A percentile compares a stretch with the other conserved stretches of the same genome.
phyloP scores from a whole-genome alignment of 345 rosid species.

The Brassica rapa region DNA sequence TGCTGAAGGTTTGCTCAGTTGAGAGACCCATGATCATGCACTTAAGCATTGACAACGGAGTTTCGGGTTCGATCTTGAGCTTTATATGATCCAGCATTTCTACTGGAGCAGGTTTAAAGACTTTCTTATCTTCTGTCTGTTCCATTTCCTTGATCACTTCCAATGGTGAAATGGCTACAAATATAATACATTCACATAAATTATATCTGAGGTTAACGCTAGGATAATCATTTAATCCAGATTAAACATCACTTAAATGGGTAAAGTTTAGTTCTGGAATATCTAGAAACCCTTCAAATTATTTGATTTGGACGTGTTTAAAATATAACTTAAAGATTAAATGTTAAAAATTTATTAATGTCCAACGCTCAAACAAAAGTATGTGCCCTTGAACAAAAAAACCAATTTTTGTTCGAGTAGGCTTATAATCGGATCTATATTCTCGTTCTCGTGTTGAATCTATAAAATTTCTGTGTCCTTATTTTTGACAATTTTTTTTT shows the following conservation, averaged over 20 bases:
- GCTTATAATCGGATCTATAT: too few relatives aligned
- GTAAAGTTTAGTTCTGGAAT: neutral
- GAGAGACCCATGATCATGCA: conserved; percentile 52
- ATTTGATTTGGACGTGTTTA: neutral
- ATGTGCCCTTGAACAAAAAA: neutral
- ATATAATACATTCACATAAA: neutral
- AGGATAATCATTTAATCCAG: neutral
- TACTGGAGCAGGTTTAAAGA: conserved; percentile 44
- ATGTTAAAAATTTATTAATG: neutral
- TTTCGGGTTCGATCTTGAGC: conserved; percentile 57
- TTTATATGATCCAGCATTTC: conserved; percentile 61
- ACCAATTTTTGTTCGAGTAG: too few relatives aligned
- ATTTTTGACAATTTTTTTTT: too few relatives aligned
- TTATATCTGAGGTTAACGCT: neutral
- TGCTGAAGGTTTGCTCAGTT: conserved; percentile 55
- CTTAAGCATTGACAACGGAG: conserved; percentile 68
- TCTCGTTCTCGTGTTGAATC: too few relatives aligned
- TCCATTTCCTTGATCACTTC: conserved; percentile 34
- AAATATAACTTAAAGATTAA: neutral
- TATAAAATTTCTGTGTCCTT: too few relatives aligned
- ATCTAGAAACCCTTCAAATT: neutral
- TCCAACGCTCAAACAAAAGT: neutral
- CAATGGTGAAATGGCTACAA: conserved; percentile 29
- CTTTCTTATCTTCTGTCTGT: conserved; percentile 16
- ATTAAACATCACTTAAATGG: neutral